Base-by-base conservation (phyloP, 768 basidiomycete genomes). In the Daedaleopsis sinensis region DNA sequence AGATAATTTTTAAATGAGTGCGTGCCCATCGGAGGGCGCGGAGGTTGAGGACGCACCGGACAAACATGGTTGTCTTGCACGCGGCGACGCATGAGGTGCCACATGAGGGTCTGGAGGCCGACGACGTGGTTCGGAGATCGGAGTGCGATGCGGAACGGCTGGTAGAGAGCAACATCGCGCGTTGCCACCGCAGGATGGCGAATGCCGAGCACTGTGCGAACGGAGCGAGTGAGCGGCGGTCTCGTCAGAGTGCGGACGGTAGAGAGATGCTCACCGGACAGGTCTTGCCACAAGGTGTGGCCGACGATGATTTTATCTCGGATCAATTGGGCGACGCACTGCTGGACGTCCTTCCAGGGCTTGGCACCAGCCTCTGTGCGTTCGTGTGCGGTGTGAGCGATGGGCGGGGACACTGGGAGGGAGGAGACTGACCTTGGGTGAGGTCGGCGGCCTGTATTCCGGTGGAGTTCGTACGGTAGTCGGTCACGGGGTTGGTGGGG, bases 71-170 rank as follows among this genome's bases (percentile, higher is more conserved):
- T 85, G 69, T 90, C 88, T 69, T 89, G 88, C 69, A 89, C 89
- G 35, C 87, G 83, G 67, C 91, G 82, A 58, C 84, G 82, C 90
- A 94, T 90, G 38, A 94, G 81, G 67, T 87, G 88, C 89, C 90
- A 93, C 71, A 87, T 84, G 16, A 94, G 78, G 5, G 93, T 94
- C 68, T 86, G 88, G 38, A 94, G 78, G 27, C 93, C 91, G 62
- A 91, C 76, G 52, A 85, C 72, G 65, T 89, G 87, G 68, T 88
- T 85, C 7, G 85, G 84, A 27, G 82, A 81, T 24, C 84, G 83
- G 55, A 93, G 74, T 1, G 89, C 83, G 58, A 85, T 88, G 68
- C 89, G 82, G 69, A 93, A 93, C 0, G 91, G 91, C 77, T 90
- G 82, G 73, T 91, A 94, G 36, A 94, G 75, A 4, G 86, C 91